Evolutionary conservation across 495 filamentous ascomycete genomes (phyloP), one percentile per base, ranked within the genome.

Genomic region (Aspergillus nanangensis): DNA sequence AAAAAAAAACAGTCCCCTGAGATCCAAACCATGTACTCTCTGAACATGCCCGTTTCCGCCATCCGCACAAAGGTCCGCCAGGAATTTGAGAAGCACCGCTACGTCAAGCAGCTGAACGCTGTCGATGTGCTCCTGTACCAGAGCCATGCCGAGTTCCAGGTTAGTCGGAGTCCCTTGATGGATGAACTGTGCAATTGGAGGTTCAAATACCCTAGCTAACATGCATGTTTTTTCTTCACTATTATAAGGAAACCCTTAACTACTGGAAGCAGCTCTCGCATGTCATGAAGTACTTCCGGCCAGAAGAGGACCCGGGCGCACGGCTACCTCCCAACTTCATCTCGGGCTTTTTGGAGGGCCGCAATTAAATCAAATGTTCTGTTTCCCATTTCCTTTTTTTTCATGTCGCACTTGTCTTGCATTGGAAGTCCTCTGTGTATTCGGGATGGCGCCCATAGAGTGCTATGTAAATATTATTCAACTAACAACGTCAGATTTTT

Each of bases 181-280:
- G 15, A 23, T 18, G 19, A 20, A 7, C 19, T 33, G 11, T 37
- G 5, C 19, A 7, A 14, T 18, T 4, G 23, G 25, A 36, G 22
- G n/a, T n/a, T n/a, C n/a, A n/a, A n/a, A n/a, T n/a, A n/a, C n/a
- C n/a, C n/a, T n/a, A n/a, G n/a, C n/a, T n/a, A n/a, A n/a, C n/a
- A n/a, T n/a, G n/a, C n/a, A n/a, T n/a, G n/a, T n/a, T n/a, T n/a
- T n/a, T n/a, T n/a, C n/a, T n/a, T n/a, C n/a, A n/a, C n/a, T n/a
- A n/a, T n/a, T n/a, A n/a, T n/a, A n/a, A 95, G 90, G 93, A 98
- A 81, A 97, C 90, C 27, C 79, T 97, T 74, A 98, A 97, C 70
- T 98, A 85, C 80, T 98, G 94, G 93, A 95, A 95, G 71, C 94
- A 97, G 72, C 77, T 92, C 41, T 86, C 87, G 38, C 93, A 98